Percentiles rank a stretch among this genome's conserved stretches.
phyloP scores from a whole-genome alignment of 495 filamentous ascomycete species.

The Annulohypoxylon maeteangense region DNA sequence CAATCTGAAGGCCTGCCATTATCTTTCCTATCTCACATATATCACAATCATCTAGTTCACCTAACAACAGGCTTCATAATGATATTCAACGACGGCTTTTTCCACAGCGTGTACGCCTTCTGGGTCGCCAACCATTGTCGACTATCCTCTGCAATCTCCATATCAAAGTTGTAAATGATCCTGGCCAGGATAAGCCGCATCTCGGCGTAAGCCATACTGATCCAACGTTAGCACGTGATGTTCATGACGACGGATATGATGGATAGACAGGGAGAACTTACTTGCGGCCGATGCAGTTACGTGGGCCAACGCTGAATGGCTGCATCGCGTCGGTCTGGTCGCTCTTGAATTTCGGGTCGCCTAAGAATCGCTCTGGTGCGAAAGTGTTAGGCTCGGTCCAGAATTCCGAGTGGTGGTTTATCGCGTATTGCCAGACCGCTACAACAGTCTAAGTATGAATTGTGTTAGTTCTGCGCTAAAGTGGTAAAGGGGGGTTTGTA shows the following conservation, averaged over 20 bases:
- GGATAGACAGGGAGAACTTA: constrained; percentile 45
- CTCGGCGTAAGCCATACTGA: constrained; percentile 62
- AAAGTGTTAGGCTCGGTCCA: constrained; percentile 61
- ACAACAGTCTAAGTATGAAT: constrained; percentile 61
- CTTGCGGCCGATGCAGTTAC: constrained; percentile 67
- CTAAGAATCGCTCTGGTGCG: constrained; percentile 63
- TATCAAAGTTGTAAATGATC: constrained; percentile 63
- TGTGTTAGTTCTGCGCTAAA: not conserved
- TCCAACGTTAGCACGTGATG: constrained; percentile 11
- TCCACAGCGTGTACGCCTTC: constrained; percentile 54
- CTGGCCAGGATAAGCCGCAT: constrained; percentile 62
- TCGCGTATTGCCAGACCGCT: constrained; percentile 59
- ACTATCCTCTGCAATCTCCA: constrained; percentile 58
- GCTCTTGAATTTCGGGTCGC: constrained; percentile 50
- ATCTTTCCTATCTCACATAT: not conserved
- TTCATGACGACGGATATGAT: not conserved
- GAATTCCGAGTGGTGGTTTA: constrained; percentile 51
- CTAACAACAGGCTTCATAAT: constrained; percentile 37
- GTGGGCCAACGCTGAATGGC: constrained; percentile 64
- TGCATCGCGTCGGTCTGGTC: constrained; percentile 61
- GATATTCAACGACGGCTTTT: constrained; percentile 53
- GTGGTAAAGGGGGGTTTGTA: not conserved
- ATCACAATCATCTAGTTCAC: not conserved
- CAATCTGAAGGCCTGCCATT: not conserved
- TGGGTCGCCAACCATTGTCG: constrained; percentile 54